Evolutionary conservation across 257 asterid genomes (phyloP), one percentile per base, ranked within the genome.

Genomic region (Solanum medicagineum): DNA sequence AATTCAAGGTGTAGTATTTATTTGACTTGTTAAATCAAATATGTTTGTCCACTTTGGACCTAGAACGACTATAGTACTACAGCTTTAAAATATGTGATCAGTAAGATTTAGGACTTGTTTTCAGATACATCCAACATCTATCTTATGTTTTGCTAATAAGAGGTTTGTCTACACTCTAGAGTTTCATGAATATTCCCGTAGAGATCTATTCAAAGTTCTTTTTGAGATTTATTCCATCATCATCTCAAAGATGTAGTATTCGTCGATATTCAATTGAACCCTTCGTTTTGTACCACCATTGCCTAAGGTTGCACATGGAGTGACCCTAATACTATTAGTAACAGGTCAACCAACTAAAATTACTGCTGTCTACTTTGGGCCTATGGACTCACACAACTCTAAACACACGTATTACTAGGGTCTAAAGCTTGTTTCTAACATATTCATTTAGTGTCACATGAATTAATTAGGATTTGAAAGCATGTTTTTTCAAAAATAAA

Each of bases 41-140:
- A 36, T 36, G 40, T 36, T 16, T 68, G 49, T 62, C 10, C 13
- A 11, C 14, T 69, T 68, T 69, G 9, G 15, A 8, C 0, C 26
- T 69, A 36, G 5, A 16, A 1, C 13, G 1, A 4, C 0, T 36
- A 4, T 36, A 36, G 40, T 36, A 36, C 6, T 36, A 36, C 14
- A 1, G 36, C 0, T 68, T 68, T 8, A 68, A 32, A 68, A 68
- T 1, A 4, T 1, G 13, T 66, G 0, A 66, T 29, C 32, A 29
- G 3, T 29, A 32, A 7, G 15, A 45, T 66, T 8, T 66, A 66
- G 3, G 22, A 29, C 0, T 16, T 65, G 0, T 0, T 65, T 66
- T 36, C 40, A 36, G 4, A 8, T 7, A 14, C 15, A 14, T 7
- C 0, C 7, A 3, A 0, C 3, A 29, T 66, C 14, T 0, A 11